A percentile compares a stretch with the other conserved stretches of the same genome.
These are phyloP conservation scores for Betula pendula DNA, from an alignment of 306 rosid genomes.

Conservation along the genomic window DNA sequence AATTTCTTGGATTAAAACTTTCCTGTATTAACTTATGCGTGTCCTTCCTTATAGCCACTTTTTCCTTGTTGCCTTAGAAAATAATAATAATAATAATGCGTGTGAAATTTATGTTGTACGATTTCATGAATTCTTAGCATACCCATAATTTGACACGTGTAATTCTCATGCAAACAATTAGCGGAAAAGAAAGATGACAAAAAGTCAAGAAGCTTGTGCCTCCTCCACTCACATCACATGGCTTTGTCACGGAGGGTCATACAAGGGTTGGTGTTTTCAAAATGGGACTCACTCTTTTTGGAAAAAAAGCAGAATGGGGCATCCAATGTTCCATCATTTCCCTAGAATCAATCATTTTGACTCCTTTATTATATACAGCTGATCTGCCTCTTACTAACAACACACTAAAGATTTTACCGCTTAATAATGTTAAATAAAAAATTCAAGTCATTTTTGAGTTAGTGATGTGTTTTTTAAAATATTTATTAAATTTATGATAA, in stretches of 20 bases:
- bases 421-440: too few species aligned
- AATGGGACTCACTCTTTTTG: not conserved
- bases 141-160: not conserved
- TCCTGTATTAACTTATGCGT: not conserved
- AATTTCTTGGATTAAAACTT: not conserved
- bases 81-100: too few species aligned
- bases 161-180: not conserved
- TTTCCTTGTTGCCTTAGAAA: too few species aligned
- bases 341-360: constrained; percentile 1
- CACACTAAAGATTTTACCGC: not conserved
- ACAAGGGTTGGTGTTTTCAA: not conserved
- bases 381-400: not conserved
- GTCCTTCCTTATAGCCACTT: too few species aligned
- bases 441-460: too few species aligned
- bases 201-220: constrained; percentile 12
- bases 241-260: not conserved
- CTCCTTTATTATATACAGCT: not conserved
- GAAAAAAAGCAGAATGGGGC: not conserved
- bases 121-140: too few species aligned
- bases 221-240: constrained; percentile 10
- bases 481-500: too few species aligned
- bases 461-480: too few species aligned
- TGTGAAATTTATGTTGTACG: not conserved
- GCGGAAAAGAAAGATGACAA: not conserved
- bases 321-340: constrained; percentile 19